These are phyloP conservation scores for Torulaspora gathmanii DNA, from an alignment of 805 yeast genomes.

Conservation along the genomic window DNA sequence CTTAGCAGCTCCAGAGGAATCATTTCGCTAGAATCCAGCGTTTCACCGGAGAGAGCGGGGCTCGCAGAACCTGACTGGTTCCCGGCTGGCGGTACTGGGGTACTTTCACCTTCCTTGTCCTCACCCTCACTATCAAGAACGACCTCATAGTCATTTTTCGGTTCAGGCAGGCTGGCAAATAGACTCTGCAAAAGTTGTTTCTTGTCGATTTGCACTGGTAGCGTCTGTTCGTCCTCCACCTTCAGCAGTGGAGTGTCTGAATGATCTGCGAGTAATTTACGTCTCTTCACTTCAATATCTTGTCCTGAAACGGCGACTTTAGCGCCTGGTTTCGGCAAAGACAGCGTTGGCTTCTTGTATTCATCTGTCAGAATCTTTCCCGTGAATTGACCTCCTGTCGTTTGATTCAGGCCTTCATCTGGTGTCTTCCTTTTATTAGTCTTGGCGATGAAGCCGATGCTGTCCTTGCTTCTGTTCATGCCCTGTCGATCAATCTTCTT, in stretches of 20 bases:
- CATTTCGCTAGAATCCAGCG: background rate
- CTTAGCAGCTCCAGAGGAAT: conserved; percentile 9
- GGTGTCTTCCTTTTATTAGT: background rate
- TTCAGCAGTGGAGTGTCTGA: background rate
- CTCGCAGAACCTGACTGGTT: background rate
- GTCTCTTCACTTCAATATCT: conserved; percentile 32
- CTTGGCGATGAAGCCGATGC: background rate
- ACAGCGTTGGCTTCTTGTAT: conserved; percentile 27
- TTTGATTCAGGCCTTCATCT: background rate
- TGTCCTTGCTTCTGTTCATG: conserved; percentile 32
- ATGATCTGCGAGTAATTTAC: conserved; percentile 16
- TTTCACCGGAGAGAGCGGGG: background rate
- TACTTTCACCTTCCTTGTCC: conserved; percentile 12
- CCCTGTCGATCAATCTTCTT: conserved; percentile 44
- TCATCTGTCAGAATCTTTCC: conserved; percentile 16
- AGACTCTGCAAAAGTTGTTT: conserved; percentile 16
- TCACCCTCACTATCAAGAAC: conserved; percentile 32
- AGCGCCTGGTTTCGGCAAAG: conserved; percentile 37
- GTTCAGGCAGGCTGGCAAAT: conserved; percentile 38
- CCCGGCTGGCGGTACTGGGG: background rate
- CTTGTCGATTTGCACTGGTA: conserved; percentile 1
- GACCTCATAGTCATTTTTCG: conserved; percentile 46
- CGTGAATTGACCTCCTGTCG: conserved; percentile 12
- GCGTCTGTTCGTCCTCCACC: background rate
- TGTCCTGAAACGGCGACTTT: conserved; percentile 16